Percentiles rank a stretch among this genome's conserved stretches.
phyloP scores from a whole-genome alignment of 1,284 basidiomycete genomes.

The Irpex rosettiformis region DNA sequence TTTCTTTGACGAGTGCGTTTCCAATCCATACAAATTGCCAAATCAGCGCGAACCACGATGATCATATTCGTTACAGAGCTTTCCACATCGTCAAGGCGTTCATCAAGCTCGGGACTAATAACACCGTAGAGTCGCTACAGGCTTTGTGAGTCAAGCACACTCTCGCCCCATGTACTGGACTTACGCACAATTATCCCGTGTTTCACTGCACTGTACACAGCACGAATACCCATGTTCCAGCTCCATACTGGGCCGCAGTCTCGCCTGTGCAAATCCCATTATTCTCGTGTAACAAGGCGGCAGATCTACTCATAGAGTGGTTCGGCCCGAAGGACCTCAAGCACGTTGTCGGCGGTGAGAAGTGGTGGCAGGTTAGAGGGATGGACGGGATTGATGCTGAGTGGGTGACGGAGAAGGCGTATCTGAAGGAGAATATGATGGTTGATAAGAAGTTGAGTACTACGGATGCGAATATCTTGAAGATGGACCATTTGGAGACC shows the following conservation, averaged over 20 bases:
- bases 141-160: constrained; percentile 14
- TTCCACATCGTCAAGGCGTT: constrained; percentile 69
- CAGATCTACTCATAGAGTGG: constrained; percentile 72
- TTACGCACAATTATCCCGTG: neutral
- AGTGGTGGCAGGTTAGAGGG: constrained; percentile 85
- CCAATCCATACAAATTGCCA: no score
- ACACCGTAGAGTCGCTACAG: constrained; percentile 60
- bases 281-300: constrained; percentile 62
- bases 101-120: constrained; percentile 55
- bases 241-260: constrained; percentile 76
- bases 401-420: constrained; percentile 70
- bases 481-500: constrained; percentile 53
- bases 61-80: constrained; percentile 45
- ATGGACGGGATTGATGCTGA: constrained; percentile 70
- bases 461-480: constrained; percentile 39
- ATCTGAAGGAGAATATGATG: constrained; percentile 30
- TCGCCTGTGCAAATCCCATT: constrained; percentile 67
- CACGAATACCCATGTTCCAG: constrained; percentile 75
- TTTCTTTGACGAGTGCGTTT: constrained; percentile 56
- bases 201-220: constrained; percentile 26
- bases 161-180: neutral
- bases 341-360: constrained; percentile 71
- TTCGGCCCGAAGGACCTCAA: constrained; percentile 74
- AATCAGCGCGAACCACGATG: no score
- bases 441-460: constrained; percentile 32